phyloP scores from a whole-genome alignment of 208 protist species.

The Entamoeba moshkovskii region DNA sequence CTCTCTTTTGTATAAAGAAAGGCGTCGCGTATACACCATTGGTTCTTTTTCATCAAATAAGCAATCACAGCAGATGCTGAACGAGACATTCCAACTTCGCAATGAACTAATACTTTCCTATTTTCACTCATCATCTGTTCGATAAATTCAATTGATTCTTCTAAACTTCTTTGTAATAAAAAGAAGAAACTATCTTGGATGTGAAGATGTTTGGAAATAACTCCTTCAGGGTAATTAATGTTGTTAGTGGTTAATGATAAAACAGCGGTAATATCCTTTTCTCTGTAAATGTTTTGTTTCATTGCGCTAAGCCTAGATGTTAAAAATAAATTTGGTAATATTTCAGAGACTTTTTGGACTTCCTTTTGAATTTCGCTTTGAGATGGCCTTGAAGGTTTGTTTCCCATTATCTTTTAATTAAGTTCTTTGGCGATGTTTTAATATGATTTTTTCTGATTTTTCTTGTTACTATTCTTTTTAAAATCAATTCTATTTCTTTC shows the following conservation, averaged over 20 bases:
- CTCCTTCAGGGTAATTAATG: not conserved
- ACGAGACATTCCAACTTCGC: constrained; percentile 71
- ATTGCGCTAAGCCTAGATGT: not conserved
- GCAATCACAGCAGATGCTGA: constrained; percentile 64
- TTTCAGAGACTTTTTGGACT: not conserved
- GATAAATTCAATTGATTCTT: constrained; percentile 60
- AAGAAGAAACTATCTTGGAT: not conserved
- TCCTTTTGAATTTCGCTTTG: too few species aligned
- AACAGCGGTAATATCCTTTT: not conserved
- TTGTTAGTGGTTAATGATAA: not conserved
- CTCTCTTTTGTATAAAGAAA: constrained; percentile 54
- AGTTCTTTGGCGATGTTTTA: too few species aligned
- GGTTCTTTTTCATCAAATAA: constrained; percentile 66
- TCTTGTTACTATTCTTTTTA: too few species aligned
- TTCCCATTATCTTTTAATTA: too few species aligned
- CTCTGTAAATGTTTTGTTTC: not conserved
- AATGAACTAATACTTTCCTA: constrained; percentile 69
- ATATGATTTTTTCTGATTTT: too few species aligned
- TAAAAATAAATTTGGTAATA: not conserved
- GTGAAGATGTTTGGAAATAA: not conserved
- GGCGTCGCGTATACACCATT: constrained; percentile 56
- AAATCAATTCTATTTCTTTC: too few species aligned
- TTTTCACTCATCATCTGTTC: constrained; percentile 43
- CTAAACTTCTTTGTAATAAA: not conserved
- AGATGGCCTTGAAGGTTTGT: too few species aligned